A percentile compares a stretch with the other conserved stretches of the same genome.
Evolutionary conservation across 371 early-diverging fungal species (phyloP).

Genomic region (Synchytrium microbalum): DNA sequence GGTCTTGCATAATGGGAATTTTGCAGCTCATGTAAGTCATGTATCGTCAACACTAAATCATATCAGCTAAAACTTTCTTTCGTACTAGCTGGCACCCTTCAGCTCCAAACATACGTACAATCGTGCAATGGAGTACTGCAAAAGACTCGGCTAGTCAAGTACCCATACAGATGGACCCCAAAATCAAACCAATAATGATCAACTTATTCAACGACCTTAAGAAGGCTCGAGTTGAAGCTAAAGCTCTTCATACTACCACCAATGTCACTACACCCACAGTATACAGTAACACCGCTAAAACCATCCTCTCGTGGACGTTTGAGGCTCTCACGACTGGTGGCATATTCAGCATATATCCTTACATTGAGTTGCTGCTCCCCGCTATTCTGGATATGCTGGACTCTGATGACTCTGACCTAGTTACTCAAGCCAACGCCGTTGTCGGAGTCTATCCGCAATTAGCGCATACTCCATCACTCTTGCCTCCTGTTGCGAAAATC

Average conservation of each 20-base stretch:
- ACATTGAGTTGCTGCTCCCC: slow-evolving; percentile 45
- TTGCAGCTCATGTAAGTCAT: too few relatives aligned
- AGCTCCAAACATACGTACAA: too few relatives aligned
- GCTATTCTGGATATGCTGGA: slow-evolving; percentile 66
- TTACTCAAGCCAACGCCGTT: slow-evolving; percentile 48
- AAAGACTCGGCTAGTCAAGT: too few relatives aligned
- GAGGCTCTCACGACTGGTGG: not conserved
- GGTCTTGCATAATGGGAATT: too few relatives aligned
- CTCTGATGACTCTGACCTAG: slow-evolving; percentile 68
- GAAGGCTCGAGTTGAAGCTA: not conserved
- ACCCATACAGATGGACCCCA: too few relatives aligned
- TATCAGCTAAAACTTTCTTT: too few relatives aligned
- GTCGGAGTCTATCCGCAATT: slow-evolving; percentile 41
- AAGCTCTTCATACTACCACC: not conserved
- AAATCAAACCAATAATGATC: too few relatives aligned
- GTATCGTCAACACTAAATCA: too few relatives aligned
- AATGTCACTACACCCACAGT: not conserved
- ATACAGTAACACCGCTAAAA: not conserved
- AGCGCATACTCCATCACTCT: slow-evolving; percentile 49
- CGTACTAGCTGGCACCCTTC: too few relatives aligned
- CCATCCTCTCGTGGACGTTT: not conserved
- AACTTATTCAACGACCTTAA: slow-evolving; percentile 13
- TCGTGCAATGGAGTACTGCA: too few relatives aligned
- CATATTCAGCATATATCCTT: slow-evolving; percentile 32
- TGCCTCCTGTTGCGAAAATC: slow-evolving; percentile 34